Evolutionary conservation across 345 rosid genomes (phyloP).

Genomic region (Brassica juncea): DNA sequence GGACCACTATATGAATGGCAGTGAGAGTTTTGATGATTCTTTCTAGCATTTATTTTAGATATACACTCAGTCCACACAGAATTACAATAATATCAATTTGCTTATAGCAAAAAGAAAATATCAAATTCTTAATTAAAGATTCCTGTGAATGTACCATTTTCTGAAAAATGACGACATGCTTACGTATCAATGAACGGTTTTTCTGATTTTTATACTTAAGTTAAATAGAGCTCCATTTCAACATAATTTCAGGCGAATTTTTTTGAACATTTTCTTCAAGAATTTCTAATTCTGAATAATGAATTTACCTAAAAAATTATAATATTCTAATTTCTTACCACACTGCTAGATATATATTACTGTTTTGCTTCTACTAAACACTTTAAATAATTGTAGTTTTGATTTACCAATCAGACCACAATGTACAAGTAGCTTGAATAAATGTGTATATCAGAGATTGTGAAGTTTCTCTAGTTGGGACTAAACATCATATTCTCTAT

Average conservation of each 20-base stretch:
- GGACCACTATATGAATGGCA: constrained; percentile 34
- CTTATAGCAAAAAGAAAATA: not conserved
- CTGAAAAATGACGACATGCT: not conserved
- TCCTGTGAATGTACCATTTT: not conserved
- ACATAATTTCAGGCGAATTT: not conserved
- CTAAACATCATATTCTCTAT: not conserved
- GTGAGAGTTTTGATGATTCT: not conserved
- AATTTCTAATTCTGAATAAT: not conserved
- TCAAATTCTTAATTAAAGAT: not conserved
- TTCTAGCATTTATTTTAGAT: not conserved
- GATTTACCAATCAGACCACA: not conserved
- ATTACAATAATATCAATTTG: not conserved
- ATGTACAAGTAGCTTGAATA: not conserved
- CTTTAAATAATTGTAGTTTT: not conserved
- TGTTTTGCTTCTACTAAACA: not conserved
- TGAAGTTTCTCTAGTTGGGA: not conserved
- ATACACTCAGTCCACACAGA: not conserved
- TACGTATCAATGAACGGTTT: not conserved
- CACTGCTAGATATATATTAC: not conserved
- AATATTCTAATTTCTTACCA: not conserved
- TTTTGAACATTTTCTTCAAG: too few relatives aligned
- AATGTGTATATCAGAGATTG: not conserved
- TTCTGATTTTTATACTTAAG: not conserved
- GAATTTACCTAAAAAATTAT: not conserved
- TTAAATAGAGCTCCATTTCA: not conserved